Base-by-base conservation (phyloP, 169 alveolate genomes). In the Plasmodium ovale region DNA sequence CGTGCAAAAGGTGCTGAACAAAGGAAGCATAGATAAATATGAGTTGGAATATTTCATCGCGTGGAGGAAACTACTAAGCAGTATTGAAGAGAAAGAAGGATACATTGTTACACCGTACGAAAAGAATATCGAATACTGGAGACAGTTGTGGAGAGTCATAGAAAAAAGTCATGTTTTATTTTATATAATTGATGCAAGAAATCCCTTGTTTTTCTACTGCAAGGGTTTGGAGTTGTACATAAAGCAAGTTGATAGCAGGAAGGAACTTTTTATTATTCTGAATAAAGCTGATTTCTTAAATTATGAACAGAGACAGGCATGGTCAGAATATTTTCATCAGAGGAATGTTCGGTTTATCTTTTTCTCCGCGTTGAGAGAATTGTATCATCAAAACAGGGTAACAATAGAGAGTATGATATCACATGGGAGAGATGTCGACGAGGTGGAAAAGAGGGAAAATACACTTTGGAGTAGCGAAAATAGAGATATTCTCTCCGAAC, bases 111-210 rank as follows among this genome's bases (percentile, higher is more conserved):
- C 99, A 1, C 99, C 99, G 14, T 99, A 95, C 91, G 99, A 99
- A 92, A 98, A 98, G 94, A 99, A 99, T 91, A 71, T 98, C 6
- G 99, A 98, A 67, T 98, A 98, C 33, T 99, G 99, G 99, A 94
- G 98, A 92, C 99, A 99, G 94, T 94, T 99, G 71, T 99, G 99
- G 99, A 96, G 99, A 70, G 99, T 98, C 4, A 96, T 98, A 9
- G 99, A 99, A 60, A 96, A 95, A 79, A 93, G 99, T 56, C 98
- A 98, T 73, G 88, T 99, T 16, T 87, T 99, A 37, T 95, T 98
- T 70, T 97, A 98, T 89, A 98, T 99, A 33, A 97, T 98, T 10
- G 99, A 99, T 92, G 98, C 99, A 3, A 94, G 99, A 82, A 98
- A 98, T 88, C 99, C 99, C 16, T 94, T 97, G 53, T 98, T 98